phyloP scores from a whole-genome alignment of 108 stramenopile species.

The Schizochytrium sp. region DNA sequence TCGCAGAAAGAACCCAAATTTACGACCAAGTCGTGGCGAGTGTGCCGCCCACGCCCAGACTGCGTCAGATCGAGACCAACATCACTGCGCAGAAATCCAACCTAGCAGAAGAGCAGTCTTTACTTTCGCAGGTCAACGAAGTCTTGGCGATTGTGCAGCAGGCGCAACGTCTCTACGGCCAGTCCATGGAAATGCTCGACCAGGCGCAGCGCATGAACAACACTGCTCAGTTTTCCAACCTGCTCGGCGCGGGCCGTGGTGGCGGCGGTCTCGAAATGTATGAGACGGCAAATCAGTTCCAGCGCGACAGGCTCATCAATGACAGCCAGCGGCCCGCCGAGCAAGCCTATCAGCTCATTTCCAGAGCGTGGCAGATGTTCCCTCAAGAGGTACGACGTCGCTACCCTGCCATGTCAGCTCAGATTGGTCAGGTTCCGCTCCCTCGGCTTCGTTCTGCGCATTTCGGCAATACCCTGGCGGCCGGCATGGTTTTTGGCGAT shows the following conservation, averaged over 20 bases:
- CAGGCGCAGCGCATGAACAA: not conserved
- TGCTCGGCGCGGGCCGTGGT: not conserved
- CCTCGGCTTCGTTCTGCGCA: not conserved
- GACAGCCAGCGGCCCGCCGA: not conserved
- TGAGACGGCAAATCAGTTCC: not conserved
- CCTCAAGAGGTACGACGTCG: not conserved
- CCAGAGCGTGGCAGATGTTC: not conserved
- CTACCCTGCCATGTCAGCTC: not conserved
- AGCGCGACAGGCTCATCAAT: slow-evolving; percentile 1
- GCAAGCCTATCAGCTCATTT: not conserved
- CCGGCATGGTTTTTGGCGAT: not conserved
- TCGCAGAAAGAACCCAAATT: not conserved
- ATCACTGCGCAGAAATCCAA: not conserved
- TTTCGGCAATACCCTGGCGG: not conserved
- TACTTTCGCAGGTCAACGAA: not conserved
- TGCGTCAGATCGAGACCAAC: not conserved
- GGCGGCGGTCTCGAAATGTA: not conserved
- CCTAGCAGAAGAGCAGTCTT: not conserved
- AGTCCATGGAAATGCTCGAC: not conserved
- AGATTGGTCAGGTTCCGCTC: not conserved
- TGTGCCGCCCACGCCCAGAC: not conserved
- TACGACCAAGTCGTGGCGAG: not conserved
- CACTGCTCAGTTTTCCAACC: not conserved
- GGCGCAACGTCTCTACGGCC: not conserved
- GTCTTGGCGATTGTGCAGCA: not conserved